Evolutionary conservation across 1,284 basidiomycete species (phyloP).

Genomic region (Ceratobasidium sp.): DNA sequence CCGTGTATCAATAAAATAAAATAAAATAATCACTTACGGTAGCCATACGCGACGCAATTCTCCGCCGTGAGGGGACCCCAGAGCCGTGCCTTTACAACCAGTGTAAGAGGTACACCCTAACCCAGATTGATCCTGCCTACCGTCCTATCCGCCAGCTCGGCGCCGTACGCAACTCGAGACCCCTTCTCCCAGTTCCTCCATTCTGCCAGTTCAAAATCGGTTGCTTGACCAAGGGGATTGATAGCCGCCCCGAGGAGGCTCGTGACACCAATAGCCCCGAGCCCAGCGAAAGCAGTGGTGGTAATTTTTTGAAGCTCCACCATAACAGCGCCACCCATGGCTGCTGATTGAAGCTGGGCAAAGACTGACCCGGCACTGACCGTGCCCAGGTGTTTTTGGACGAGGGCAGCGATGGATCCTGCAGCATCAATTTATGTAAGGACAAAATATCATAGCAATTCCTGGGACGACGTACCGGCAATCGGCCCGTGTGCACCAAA

Average conservation of each 20-base stretch:
- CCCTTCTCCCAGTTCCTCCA: conserved; percentile 32
- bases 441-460: not conserved
- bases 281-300: conserved; percentile 5
- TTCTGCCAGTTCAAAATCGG: conserved; percentile 23
- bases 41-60: conserved; percentile 35
- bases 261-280: not conserved
- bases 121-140: not conserved
- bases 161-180: not conserved
- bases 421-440: not conserved
- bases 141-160: conserved; percentile 1
- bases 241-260: conserved; percentile 12
- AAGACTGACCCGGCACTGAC: conserved; percentile 20
- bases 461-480: not conserved
- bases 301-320: conserved; percentile 26
- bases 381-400: conserved; percentile 18
- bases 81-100: not conserved
- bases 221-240: conserved; percentile 11
- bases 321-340: conserved; percentile 34
- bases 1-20: not conserved
- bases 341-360: conserved; percentile 36
- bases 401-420: conserved; percentile 19
- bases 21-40: conserved; percentile 23
- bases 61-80: conserved; percentile 11
- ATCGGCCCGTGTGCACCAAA: conserved; percentile 21
- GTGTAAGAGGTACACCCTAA: not conserved